Evolutionary conservation across 1,284 basidiomycete genomes (phyloP).

Genomic region (Trichosporon asahii): DNA sequence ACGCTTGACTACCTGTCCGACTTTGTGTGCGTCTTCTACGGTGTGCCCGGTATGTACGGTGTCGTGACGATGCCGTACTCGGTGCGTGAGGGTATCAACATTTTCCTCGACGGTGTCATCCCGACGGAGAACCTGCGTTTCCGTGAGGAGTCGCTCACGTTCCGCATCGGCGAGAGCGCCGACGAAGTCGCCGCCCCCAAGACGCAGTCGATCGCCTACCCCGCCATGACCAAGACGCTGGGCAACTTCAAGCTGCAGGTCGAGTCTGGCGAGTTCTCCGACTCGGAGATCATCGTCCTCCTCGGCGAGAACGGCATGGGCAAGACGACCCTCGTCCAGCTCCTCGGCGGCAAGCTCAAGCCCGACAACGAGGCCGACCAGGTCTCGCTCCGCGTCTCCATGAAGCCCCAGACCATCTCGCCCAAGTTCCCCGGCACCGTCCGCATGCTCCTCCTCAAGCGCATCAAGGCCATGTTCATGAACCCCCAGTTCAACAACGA

Average conservation of each 20-base stretch:
- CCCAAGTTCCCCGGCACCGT: slow-evolving; percentile 93
- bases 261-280: slow-evolving; percentile 79
- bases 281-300: slow-evolving; percentile 97
- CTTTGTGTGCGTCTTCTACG: slow-evolving; percentile 93
- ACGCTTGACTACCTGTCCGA: slow-evolving; percentile 96
- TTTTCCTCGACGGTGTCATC: slow-evolving; percentile 95
- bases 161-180: slow-evolving; percentile 92
- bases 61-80: slow-evolving; percentile 97
- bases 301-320: slow-evolving; percentile 96
- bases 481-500: slow-evolving; percentile 96
- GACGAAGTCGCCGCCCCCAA: slow-evolving; percentile 80
- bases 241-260: slow-evolving; percentile 91
- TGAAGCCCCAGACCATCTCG: slow-evolving; percentile 86
- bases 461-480: slow-evolving; percentile 91
- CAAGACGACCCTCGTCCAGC: slow-evolving; percentile 92
- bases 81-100: slow-evolving; percentile 97
- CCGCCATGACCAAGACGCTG: slow-evolving; percentile 90
- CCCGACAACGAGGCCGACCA: slow-evolving; percentile 80
- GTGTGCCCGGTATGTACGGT: slow-evolving; percentile 93
- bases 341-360: slow-evolving; percentile 77
- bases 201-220: slow-evolving; percentile 81
- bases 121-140: slow-evolving; percentile 98
- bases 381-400: slow-evolving; percentile 69
- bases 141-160: slow-evolving; percentile 86
- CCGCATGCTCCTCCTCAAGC: slow-evolving; percentile 84